phyloP scores from a whole-genome alignment of 2,329 filamentous ascomycete species.

The Neonectria faginata region DNA sequence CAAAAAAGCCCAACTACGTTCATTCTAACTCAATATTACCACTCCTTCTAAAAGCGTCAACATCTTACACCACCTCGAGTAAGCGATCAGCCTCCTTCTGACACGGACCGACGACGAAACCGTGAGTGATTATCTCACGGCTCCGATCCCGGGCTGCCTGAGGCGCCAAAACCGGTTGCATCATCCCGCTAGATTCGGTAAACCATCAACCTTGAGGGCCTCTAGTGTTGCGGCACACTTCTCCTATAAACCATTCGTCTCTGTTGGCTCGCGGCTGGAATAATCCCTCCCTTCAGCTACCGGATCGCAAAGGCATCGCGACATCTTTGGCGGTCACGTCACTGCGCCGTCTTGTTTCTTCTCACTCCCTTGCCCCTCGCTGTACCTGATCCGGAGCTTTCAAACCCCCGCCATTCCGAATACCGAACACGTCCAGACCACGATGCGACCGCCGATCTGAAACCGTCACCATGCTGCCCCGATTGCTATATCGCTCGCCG shows the following conservation, averaged over 20 bases:
- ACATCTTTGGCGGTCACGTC: constrained; percentile 33
- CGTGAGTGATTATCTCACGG: constrained; percentile 23
- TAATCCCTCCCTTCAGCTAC: constrained; percentile 25
- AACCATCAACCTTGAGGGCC: constrained; percentile 35
- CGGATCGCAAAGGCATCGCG: constrained; percentile 26
- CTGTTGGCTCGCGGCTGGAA: neutral
- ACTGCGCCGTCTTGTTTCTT: constrained; percentile 33
- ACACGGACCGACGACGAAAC: neutral
- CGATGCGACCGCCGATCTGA: constrained; percentile 45
- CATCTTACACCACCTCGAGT: too few species aligned
- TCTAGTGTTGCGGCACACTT: constrained; percentile 26
- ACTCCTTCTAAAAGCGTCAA: neutral
- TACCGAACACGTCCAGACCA: constrained; percentile 33
- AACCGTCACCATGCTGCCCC: constrained; percentile 51
- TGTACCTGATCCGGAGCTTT: constrained; percentile 14
- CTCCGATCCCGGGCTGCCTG: constrained; percentile 45
- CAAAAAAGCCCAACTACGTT: neutral
- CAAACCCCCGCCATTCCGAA: constrained; percentile 41
- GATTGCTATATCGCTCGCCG: constrained; percentile 50
- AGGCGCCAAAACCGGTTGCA: constrained; percentile 45
- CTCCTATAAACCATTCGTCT: constrained; percentile 26
- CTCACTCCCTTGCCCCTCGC: constrained; percentile 27
- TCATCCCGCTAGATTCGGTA: constrained; percentile 41
- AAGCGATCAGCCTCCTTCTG: neutral
- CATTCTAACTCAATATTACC: too few species aligned